A percentile compares a stretch with the other conserved stretches of the same genome.
Conservation (phyloP, 73 alveolate genomes). For the Tetrahymena elliotti region DNA sequence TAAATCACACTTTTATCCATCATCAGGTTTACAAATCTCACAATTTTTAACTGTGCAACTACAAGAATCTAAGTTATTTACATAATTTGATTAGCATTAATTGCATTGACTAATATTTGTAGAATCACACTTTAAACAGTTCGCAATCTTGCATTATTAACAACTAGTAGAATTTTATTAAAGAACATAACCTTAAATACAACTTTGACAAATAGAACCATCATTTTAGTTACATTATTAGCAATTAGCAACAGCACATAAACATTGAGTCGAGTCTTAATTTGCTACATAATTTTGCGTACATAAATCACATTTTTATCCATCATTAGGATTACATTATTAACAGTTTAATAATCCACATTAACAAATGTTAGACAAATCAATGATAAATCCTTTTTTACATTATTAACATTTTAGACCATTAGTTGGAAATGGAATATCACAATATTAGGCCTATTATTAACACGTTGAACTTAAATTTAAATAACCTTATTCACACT, state of each 20-base stretch:
- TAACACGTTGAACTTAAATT: background rate
- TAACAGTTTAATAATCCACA: no score
- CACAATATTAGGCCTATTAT: no score
- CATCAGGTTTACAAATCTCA: no score
- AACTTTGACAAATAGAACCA: background rate
- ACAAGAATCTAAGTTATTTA: no score
- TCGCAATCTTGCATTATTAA: background rate
- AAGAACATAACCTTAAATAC: background rate
- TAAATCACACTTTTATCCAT: background rate
- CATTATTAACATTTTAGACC: no score
- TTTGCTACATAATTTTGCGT: background rate
- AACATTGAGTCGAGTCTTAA: background rate
- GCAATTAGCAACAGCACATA: background rate
- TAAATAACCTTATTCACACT: background rate
- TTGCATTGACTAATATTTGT: background rate
- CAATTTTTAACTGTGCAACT: no score
- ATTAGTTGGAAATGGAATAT: no score
- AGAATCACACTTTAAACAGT: background rate
- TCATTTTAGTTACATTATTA: background rate
- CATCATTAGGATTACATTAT: background rate
- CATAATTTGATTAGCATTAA: no score
- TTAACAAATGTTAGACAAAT: no score
- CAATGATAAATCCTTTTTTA: no score
- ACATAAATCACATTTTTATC: background rate
- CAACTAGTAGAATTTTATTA: background rate